Evolutionary conservation across 805 yeast genomes (phyloP), one percentile per base, ranked within the genome.

Genomic region (Pichia scutulata): DNA sequence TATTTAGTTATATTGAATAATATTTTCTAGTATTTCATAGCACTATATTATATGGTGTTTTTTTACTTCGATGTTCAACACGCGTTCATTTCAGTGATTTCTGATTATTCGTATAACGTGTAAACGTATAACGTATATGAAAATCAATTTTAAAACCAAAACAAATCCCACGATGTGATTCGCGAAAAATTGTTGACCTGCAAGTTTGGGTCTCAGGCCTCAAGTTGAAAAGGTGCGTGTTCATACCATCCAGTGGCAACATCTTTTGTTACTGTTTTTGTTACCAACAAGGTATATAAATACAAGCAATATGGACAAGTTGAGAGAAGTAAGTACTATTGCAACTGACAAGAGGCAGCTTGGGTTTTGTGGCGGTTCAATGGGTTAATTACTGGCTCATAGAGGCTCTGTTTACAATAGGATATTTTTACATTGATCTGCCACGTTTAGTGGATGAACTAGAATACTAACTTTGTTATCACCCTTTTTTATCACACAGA

Each of bases 301-400:
- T 39, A 26, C 44, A 2, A 9, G 19, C 24, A 44, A 14, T 19
- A 74, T 74, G 78, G 79, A 74, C 53, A 74, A 73, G 62, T 69
- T 74, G 52, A 73, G 73, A 66, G 79, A 74, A 62, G 77, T 73
- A 64, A 51, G 77, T 66, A 39, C 7, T 42, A 1, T 12, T n/a
- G 39, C 6, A 36, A 7, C 2, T n/a, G 39, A n/a, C 13, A 21
- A 16, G 19, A n/a, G 12, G 19, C 7, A 18, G 22, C 22, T 8
- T 8, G 7, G n/a, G n/a, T n/a, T n/a, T 40, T 40, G 24, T 23
- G 16, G 33, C 12, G n/a, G 2, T 28, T 28, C 33, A 28, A 28
- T 28, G n/a, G 3, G n/a, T 28, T 28, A 2, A 13, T 4, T 28
- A 13, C 12, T 12, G 33, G 33, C 5, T 2, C 14, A 13, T 28